Evolutionary conservation across 2,329 filamentous ascomycete genomes (phyloP).

Genomic region (Pleoardoris graminearum): DNA sequence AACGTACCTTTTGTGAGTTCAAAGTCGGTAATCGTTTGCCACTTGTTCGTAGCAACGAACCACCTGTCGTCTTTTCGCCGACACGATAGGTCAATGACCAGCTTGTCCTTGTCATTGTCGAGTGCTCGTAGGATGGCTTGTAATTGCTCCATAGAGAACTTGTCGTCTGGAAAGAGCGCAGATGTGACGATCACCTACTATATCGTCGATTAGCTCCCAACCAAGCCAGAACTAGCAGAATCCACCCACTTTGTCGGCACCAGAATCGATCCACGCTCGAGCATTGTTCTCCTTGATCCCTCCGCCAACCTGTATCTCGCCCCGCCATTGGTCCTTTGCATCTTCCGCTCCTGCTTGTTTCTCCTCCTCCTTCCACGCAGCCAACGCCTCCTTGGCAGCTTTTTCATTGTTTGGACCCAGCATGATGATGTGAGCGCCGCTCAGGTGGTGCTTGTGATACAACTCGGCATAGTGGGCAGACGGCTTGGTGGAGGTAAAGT

Average conservation of each 20-base stretch:
- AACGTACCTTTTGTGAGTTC: conserved; percentile 80
- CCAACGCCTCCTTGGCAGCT: conserved; percentile 76
- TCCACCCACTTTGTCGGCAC: conserved; percentile 78
- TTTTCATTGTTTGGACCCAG: conserved; percentile 84
- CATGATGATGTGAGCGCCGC: conserved; percentile 94
- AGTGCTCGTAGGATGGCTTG: conserved; percentile 73
- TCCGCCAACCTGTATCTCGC: conserved; percentile 85
- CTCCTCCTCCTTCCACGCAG: conserved; percentile 61
- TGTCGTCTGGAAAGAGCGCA: conserved; percentile 83
- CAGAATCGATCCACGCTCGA: conserved; percentile 79
- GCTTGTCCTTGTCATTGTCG: conserved; percentile 72
- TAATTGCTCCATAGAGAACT: conserved; percentile 77
- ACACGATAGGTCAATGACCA: conserved; percentile 95
- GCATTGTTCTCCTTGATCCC: conserved; percentile 89
- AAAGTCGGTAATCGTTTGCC: conserved; percentile 97
- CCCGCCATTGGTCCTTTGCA: conserved; percentile 46
- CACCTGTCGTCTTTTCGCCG: conserved; percentile 74
- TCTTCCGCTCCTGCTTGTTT: background rate
- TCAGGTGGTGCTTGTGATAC: conserved; percentile 74
- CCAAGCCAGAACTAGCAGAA: background rate
- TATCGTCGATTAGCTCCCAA: conserved; percentile 17
- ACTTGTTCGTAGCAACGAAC: conserved; percentile 99
- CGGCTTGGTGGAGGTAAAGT: conserved; percentile 85
- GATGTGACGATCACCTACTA: conserved; percentile 94
- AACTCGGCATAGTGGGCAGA: conserved; percentile 79